Base-by-base conservation (phyloP, 768 basidiomycete genomes). In the Boletus vinaceobasis region DNA sequence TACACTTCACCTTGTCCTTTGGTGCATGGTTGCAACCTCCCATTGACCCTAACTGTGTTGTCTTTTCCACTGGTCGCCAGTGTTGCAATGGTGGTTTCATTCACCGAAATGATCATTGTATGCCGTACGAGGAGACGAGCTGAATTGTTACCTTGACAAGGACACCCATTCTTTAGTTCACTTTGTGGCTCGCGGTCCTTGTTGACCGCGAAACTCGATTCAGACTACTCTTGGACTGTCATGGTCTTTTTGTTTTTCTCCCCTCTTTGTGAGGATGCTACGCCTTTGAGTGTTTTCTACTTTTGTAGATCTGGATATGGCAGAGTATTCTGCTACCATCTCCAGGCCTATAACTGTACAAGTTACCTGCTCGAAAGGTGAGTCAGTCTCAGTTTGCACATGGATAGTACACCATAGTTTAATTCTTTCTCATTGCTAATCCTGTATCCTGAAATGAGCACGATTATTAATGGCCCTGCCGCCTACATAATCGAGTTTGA, bases 171-270 rank as follows among this genome's bases (percentile, higher is more conserved):
- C 61, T 66, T 70, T 32, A 60, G 68, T 71, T 68, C 60, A 57
- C 68, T 71, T 70, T 29, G 65, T 58, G 57, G 68, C 61, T 55
- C 70, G 51, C 27, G 45, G 48, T 53, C 42, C 33, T 50, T 7
- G 52, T 43, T 44, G 45, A 36, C 42, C 15, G 53, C 43, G 60
- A 55, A 66, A 73, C 70, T 70, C 65, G 66, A 71, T 61, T 73
- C 70, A 70, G 70, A 70, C 71, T 71, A 71, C 55, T 70, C 63
- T 68, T 29, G 56, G 56, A 26, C 61, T 70, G 64, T 67, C 48
- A 26, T 60, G 55, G 32, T 33, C 38, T 23, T 4, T 23, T 23
- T 23, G 23, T 23, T 23, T 23, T 23, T 23, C 23, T 23, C 23
- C 2, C 51, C 54, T 53, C 58, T 46, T 70, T 13, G 51, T 37